Base-by-base conservation (phyloP, 495 filamentous ascomycete genomes). In the Extremus antarcticus region DNA sequence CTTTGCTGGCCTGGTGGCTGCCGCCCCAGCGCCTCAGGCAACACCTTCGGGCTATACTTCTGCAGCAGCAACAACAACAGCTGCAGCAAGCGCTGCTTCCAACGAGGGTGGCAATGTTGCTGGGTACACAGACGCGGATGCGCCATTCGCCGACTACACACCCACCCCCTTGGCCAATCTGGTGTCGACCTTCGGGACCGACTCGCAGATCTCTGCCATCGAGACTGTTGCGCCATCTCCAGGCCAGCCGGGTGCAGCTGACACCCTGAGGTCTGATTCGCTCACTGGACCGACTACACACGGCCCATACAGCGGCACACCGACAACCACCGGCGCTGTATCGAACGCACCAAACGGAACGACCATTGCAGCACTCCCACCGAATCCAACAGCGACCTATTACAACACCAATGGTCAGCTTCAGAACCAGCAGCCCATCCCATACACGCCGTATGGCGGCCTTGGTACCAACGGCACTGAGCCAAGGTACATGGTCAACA, bases 371-470 rank as follows among this genome's bases (percentile, higher is more conserved):
- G 11, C 65, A 20, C 43, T 67, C 22, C 70, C 70, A 10, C 64
- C 60, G 22, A 69, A 70, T 56, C 69, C 69, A 32, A 70, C 66
- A 11, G 65, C 63, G 4, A 72, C 70, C 32, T 72, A 72, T 52
- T 94, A 94, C 60, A 84, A 81, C 38, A 76, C 78, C 23, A 76
- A 87, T 50, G 88, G 90, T n/a, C 61, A 75, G 20, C 79, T 90
- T 13, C 75, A 81, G 22, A 64, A 80, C 20, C 71, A 78, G 2
- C 64, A 84, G 66, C 85, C 88, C 1, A 82, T 79, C 25, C 87
- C 87, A 0, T 94, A 83, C 70, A 78, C 76, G 0, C 88, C 88
- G 0, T 76, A 73, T 3, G 88, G 89, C 54, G 90, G 90, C 0
- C 66, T 87, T 0, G 86, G 85, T 3, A 91, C 87, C n/a, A 91